Evolutionary conservation across 2,329 filamentous ascomycete genomes (phyloP).

Genomic region (Ophiostoma triangulosporum): DNA sequence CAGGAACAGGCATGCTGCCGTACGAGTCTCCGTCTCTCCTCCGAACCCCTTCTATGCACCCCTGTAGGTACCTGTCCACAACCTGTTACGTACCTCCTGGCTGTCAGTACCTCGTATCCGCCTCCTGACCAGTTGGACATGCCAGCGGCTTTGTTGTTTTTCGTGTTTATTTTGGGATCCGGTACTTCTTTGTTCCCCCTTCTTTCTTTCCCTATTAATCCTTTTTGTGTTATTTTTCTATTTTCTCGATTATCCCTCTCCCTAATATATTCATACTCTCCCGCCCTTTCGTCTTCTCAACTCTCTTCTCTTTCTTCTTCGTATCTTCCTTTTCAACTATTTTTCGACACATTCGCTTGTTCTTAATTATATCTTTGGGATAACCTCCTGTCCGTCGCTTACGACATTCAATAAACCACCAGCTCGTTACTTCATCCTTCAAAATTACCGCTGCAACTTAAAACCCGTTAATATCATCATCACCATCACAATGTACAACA

Average conservation of each 20-base stretch:
- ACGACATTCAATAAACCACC: not conserved
- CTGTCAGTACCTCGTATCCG: slow-evolving; percentile 8
- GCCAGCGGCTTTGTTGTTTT: not conserved
- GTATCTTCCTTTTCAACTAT: not conserved
- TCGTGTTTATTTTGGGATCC: not conserved
- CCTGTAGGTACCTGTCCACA: no score
- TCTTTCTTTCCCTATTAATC: not conserved
- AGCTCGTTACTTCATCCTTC: not conserved
- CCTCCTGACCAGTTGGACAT: slow-evolving; percentile 3
- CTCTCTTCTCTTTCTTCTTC: not conserved
- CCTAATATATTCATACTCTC: not conserved
- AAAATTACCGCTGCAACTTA: not conserved
- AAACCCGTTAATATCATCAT: not conserved
- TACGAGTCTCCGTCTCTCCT: no score
- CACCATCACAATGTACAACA: slow-evolving; percentile 4
- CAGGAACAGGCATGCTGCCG: no score
- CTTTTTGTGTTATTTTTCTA: slow-evolving; percentile 2
- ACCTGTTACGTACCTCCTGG: slow-evolving; percentile 4
- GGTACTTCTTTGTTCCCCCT: not conserved
- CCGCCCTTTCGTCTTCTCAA: not conserved
- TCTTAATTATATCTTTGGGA: slow-evolving; percentile 1
- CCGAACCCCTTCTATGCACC: no score
- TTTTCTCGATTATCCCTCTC: not conserved
- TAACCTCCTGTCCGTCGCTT: slow-evolving; percentile 1
- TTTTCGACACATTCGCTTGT: slow-evolving; percentile 6